These are phyloP conservation scores for Neofusicoccum cordaticola DNA, from an alignment of 2,329 filamentous ascomycete species.

Conservation along the genomic window DNA sequence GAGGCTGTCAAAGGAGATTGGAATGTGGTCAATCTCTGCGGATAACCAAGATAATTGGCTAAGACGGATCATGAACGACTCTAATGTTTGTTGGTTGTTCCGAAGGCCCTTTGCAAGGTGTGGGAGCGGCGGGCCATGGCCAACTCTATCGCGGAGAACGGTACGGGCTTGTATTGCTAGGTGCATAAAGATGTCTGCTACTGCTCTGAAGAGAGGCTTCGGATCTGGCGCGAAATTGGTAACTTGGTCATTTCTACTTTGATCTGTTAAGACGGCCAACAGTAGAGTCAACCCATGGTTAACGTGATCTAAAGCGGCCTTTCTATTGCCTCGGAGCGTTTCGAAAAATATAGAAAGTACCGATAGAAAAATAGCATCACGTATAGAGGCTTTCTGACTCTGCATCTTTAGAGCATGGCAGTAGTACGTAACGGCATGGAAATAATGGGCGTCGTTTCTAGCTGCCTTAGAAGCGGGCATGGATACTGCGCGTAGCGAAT, in stretches of 20 bases:
- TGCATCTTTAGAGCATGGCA: not conserved
- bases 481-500: not conserved
- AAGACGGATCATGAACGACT: not conserved
- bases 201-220: not conserved
- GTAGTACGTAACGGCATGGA: not conserved
- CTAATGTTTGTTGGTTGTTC: not conserved
- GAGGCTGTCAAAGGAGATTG: not conserved
- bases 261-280: not conserved
- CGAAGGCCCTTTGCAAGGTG: not conserved
- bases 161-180: not conserved
- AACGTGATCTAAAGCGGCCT: not conserved
- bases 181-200: not conserved
- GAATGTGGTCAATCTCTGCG: not conserved
- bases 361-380: not conserved
- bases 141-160: not conserved
- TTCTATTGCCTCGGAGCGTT: constrained; percentile 1
- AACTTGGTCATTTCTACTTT: not conserved
- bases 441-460: not conserved
- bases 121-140: not conserved
- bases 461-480: not conserved
- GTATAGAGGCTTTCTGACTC: not conserved
- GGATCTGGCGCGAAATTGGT: not conserved
- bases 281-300: not conserved
- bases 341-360: not conserved
- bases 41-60: not conserved